A percentile compares a stretch with the other conserved stretches of the same genome.
These are phyloP conservation scores for Aspergillus ochraceoroseus DNA, from an alignment of 2,329 filamentous ascomycete genomes.

Conservation along the genomic window DNA sequence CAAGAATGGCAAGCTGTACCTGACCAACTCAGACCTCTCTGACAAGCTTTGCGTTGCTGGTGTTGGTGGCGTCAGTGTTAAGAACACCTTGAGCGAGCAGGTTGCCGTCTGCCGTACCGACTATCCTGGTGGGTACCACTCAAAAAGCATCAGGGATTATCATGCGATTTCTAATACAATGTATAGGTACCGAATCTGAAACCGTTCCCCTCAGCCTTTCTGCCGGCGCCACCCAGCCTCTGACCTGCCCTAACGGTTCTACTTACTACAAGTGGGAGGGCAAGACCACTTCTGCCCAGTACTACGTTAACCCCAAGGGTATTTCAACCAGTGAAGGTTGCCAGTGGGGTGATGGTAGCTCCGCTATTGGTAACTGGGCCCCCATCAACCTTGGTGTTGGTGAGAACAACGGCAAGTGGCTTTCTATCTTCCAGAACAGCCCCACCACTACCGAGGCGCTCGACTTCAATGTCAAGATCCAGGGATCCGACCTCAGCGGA, in stretches of 20 bases:
- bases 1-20: slow-evolving; percentile 64
- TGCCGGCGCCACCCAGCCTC: slow-evolving; percentile 54
- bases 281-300: slow-evolving; percentile 78
- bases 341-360: slow-evolving; percentile 63
- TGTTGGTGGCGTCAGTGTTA: slow-evolving; percentile 63
- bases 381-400: slow-evolving; percentile 82
- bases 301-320: slow-evolving; percentile 89
- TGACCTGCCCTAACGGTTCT: slow-evolving; percentile 70
- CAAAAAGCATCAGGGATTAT: too few relatives aligned
- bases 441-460: slow-evolving; percentile 67
- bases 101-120: slow-evolving; percentile 88
- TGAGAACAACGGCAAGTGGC: slow-evolving; percentile 65
- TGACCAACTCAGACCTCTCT: slow-evolving; percentile 63
- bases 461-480: slow-evolving; percentile 73
- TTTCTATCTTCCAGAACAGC: slow-evolving; percentile 78
- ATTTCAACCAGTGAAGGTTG: slow-evolving; percentile 64
- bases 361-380: slow-evolving; percentile 71
- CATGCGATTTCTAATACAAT: slow-evolving; percentile 5
- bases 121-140: slow-evolving; percentile 65
- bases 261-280: slow-evolving; percentile 75
- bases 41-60: slow-evolving; percentile 71
- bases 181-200: slow-evolving; percentile 68
- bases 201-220: slow-evolving; percentile 66
- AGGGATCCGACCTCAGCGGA: slow-evolving; percentile 56
- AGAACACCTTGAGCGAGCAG: slow-evolving; percentile 65